Conservation (phyloP, 768 basidiomycete genomes). For the Panellus pusillus region DNA sequence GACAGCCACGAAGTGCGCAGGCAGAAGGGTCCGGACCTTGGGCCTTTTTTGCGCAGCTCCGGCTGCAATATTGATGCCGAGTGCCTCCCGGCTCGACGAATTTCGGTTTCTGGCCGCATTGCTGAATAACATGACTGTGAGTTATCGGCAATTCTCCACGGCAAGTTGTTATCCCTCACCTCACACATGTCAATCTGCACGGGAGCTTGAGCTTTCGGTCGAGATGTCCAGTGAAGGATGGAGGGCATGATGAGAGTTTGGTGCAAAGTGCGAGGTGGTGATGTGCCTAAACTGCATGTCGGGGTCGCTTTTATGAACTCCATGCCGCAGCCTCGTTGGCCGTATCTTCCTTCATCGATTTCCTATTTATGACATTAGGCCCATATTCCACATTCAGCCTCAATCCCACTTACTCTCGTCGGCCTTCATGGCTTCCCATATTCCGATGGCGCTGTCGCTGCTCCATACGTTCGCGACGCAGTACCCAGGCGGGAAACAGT, state of each 20-base stretch:
- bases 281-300: conserved; percentile 17
- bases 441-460: conserved; percentile 47
- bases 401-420: conserved; percentile 3
- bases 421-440: conserved; percentile 39
- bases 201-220: conserved; percentile 27
- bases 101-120: conserved; percentile 60
- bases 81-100: conserved; percentile 57
- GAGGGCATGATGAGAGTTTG: conserved; percentile 38
- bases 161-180: conserved; percentile 40
- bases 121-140: conserved; percentile 33
- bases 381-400: conserved; percentile 21
- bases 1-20: conserved; percentile 54
- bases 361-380: conserved; percentile 21
- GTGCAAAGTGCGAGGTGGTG: conserved; percentile 22
- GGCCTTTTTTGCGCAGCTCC: conserved; percentile 55
- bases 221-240: conserved; percentile 41
- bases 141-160: background rate
- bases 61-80: conserved; percentile 61
- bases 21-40: conserved; percentile 37
- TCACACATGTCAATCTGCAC: conserved; percentile 47
- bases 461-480: conserved; percentile 38
- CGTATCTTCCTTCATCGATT: conserved; percentile 14
- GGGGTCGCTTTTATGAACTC: conserved; percentile 11
- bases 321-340: conserved; percentile 41
- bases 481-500: conserved; percentile 36